Evolutionary conservation across 108 stramenopile species (phyloP).

Genomic region (Cyclotella baltica): DNA sequence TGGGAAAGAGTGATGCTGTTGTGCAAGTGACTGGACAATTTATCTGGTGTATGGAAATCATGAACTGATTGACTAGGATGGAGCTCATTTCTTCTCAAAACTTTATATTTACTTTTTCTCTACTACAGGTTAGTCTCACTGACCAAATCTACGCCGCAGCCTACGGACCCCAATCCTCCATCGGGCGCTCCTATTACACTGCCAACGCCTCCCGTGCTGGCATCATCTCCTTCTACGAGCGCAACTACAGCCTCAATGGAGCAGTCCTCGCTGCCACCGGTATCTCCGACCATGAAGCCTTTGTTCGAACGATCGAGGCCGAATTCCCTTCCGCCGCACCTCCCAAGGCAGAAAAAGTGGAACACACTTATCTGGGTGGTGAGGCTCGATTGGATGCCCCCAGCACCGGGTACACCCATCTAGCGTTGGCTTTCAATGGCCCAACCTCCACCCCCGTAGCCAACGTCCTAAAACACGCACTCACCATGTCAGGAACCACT

Average conservation of each 20-base stretch:
- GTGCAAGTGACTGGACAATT: too few species aligned
- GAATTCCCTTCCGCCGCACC: constrained; percentile 58
- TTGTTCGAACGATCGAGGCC: constrained; percentile 76
- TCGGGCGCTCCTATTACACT: constrained; percentile 82
- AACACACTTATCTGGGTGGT: constrained; percentile 70
- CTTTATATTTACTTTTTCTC: not conserved
- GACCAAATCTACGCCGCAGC: constrained; percentile 88
- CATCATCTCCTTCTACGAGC: constrained; percentile 73
- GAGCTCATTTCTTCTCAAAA: not conserved
- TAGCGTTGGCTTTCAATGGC: constrained; percentile 82
- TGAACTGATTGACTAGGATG: too few species aligned
- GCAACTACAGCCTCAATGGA: constrained; percentile 80
- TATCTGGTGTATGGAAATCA: too few species aligned
- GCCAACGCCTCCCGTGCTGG: constrained; percentile 56
- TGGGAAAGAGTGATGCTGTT: too few species aligned
- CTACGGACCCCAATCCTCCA: constrained; percentile 79
- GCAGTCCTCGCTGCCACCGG: constrained; percentile 87
- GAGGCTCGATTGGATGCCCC: constrained; percentile 81
- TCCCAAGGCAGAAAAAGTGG: constrained; percentile 33
- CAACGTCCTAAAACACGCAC: constrained; percentile 76
- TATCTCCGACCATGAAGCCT: constrained; percentile 79
- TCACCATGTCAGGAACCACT: constrained; percentile 54
- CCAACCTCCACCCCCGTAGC: constrained; percentile 57
- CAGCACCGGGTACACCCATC: constrained; percentile 76
- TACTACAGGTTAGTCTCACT: constrained; percentile 66